Evolutionary conservation across 768 basidiomycete genomes (phyloP), one percentile per base, ranked within the genome.

Genomic region (Termitomyces sp.): DNA sequence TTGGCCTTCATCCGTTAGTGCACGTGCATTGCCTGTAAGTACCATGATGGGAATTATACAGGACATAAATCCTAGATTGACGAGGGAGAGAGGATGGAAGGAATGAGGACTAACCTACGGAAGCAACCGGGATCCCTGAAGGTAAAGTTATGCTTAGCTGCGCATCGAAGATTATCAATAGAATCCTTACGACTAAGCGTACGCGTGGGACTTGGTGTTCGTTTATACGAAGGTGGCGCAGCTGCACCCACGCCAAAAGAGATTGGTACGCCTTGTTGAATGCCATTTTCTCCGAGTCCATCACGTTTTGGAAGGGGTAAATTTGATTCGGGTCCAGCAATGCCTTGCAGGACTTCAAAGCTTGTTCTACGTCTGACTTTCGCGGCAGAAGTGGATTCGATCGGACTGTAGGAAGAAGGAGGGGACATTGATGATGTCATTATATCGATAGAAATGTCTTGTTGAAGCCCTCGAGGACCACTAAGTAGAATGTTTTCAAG

Each of bases 271-370:
- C 91, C 91, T 70, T 93, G 92, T 49, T 78, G 80, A 43, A 93
- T 92, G 20, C 84, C 82, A 52, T 81, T 84, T 53, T 82, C 80
- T 55, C 79, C 76, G 4, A 71, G 61, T 4, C 73, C 72, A 2
- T 86, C 84, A 46, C 85, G 83, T 63, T 79, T 77, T 29, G 91
- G 91, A 5, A 93, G 74, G 1, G 91, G 91, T 49, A 93, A 72
- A 66, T 66, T 87, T 0, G 91, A 92, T 5, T 92, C 91, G 10
- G 88, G 89, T 3, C 89, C 89, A 5, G 91, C 89, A 47, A 92
- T 78, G 34, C 81, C 81, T 38, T 85, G 84, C 10, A 93, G 74
- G 20, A 89, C 74, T 51, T 93, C 91, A 69, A 84, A 89, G 70
- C 88, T 90, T 25, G 87, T 85, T 57, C 89, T 81, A 36, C 87